Conservation (phyloP, 441 rosid genomes). For the Adansonia gregorii region DNA sequence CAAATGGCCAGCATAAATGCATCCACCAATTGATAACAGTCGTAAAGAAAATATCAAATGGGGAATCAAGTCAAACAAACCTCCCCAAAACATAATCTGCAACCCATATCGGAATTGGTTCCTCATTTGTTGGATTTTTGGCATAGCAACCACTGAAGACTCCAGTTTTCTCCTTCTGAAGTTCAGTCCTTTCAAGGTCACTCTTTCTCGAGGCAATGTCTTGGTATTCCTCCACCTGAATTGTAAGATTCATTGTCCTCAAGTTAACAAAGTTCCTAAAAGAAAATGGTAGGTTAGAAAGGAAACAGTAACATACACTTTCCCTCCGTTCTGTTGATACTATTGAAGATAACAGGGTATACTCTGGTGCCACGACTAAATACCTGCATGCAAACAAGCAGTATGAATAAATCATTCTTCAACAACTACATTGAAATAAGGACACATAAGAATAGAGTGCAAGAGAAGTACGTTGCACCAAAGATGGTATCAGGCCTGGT, state of each 20-base stretch:
- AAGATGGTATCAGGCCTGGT: constrained; percentile 91
- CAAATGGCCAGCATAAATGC: not conserved
- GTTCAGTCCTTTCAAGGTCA: constrained; percentile 97
- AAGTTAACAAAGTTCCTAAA: not conserved
- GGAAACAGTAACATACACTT: constrained; percentile 45
- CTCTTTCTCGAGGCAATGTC: constrained; percentile 77
- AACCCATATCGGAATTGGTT: constrained; percentile 92
- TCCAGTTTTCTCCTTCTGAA: constrained; percentile 94
- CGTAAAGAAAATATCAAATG: constrained; percentile 19
- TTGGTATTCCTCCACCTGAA: constrained; percentile 85
- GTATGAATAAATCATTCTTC: constrained; percentile 23
- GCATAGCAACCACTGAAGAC: constrained; percentile 85
- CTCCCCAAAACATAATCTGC: constrained; percentile 60
- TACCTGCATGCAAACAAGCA: constrained; percentile 55
- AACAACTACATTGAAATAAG: not conserved
- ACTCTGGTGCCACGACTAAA: constrained; percentile 95
- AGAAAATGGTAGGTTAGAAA: constrained; percentile 13
- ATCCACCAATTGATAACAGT: constrained; percentile 8
- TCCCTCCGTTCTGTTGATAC: constrained; percentile 54
- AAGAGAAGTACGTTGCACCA: constrained; percentile 80
- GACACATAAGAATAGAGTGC: constrained; percentile 14
- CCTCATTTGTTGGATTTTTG: constrained; percentile 84
- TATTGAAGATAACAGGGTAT: constrained; percentile 60
- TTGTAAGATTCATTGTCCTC: constrained; percentile 28
- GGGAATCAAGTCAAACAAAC: not conserved